phyloP scores from a whole-genome alignment of 129 eudicot species.

The Helichrysum umbraculigerum region DNA sequence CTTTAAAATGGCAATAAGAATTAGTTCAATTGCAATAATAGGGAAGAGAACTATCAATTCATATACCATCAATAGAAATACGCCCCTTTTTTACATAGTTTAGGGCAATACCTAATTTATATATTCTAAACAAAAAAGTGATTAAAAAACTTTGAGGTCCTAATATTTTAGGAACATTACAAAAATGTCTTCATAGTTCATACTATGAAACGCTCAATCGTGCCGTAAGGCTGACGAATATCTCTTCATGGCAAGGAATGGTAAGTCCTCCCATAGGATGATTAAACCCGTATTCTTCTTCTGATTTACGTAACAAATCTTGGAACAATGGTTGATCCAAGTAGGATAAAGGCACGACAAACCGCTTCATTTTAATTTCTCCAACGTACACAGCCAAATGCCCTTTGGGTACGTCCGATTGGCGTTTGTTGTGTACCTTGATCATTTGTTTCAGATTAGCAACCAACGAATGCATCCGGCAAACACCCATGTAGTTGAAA shows the following conservation, averaged over 20 bases:
- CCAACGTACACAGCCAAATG: conserved; percentile 51
- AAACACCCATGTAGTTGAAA: background rate
- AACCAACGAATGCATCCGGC: conserved; percentile 13
- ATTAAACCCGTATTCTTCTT: conserved; percentile 48
- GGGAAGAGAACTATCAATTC: background rate
- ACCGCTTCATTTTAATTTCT: conserved; percentile 41
- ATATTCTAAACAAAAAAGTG: conserved; percentile 4
- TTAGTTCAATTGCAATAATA: background rate
- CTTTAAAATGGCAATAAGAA: background rate
- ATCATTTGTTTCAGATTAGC: conserved; percentile 11
- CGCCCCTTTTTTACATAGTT: conserved; percentile 21
- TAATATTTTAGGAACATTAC: conserved; percentile 1
- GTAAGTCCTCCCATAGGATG: conserved; percentile 66
- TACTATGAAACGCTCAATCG: conserved; percentile 13
- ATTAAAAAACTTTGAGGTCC: background rate
- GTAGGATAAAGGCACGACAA: conserved; percentile 48
- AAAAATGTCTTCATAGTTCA: background rate
- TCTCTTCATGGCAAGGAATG: conserved; percentile 48
- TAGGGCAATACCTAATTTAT: conserved; percentile 10
- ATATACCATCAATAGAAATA: conserved; percentile 14
- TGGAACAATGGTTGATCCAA: conserved; percentile 53
- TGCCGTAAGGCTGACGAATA: conserved; percentile 29
- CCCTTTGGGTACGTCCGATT: conserved; percentile 45
- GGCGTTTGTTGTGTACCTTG: conserved; percentile 17
- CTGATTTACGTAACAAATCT: conserved; percentile 40